Evolutionary conservation across 768 basidiomycete species (phyloP), one percentile per base, ranked within the genome.

Genomic region (Psilocybe subaeruginosa): DNA sequence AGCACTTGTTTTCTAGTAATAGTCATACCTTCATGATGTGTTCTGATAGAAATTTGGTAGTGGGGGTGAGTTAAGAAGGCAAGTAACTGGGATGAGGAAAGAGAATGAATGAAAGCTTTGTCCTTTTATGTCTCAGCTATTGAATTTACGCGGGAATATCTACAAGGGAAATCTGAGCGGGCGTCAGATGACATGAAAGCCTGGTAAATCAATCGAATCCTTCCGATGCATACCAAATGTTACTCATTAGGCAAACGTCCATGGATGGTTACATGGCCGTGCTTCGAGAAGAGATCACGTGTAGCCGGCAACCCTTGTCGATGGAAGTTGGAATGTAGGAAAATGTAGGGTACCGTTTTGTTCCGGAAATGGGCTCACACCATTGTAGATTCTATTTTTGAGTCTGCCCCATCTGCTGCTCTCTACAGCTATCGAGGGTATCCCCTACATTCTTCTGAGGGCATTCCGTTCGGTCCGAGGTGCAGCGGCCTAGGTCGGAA

Each of bases 51-150:
- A 43, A 45, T 12, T 33, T 61, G 12, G 12, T 54, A 16, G 51
- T 43, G 58, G 54, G 51, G 55, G 37, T 54, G 41, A 57, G 60
- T 43, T 16, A 56, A 41, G 41, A 51, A 54, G 57, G 19, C 30
- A 58, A 49, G 45, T 59, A 58, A 19, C 33, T 53, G 56, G 56
- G 56, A 45, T 54, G 56, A 43, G 61, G 52, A 59, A 54, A 8
- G 51, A 51, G 51, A 46, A 54, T 8, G 54, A 19, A 17, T 33
- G 39, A 23, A 48, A 31, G 12, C 27, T 17, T 11, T 39, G 53
- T 61, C 59, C 66, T 66, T 71, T 66, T 70, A 67, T 68, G 64
- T 64, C 52, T 65, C 63, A 58, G 33, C 41, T 45, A 37, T 59
- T 57, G 49, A 48, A 54, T 43, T 54, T 23, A 17, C 45, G 46